phyloP scores from a whole-genome alignment of 1,139 yeast genomes.

The Pichia sp. region DNA sequence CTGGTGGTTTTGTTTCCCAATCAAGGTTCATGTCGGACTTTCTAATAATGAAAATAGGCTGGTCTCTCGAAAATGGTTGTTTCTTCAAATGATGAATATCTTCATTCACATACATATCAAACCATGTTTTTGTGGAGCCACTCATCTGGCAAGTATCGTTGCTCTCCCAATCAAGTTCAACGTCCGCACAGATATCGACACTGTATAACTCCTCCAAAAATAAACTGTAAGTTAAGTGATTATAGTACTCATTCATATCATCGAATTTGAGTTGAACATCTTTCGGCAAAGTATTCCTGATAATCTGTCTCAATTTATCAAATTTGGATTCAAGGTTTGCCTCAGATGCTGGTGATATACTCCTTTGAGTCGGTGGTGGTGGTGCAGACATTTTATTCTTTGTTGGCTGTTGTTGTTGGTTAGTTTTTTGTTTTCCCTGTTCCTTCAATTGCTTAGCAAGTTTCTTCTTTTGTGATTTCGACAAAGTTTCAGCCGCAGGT shows the following conservation, averaged over 20 bases:
- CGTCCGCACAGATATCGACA: conserved; percentile 38
- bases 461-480: too few species aligned
- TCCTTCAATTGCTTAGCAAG: too few species aligned
- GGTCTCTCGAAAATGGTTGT: conserved; percentile 41
- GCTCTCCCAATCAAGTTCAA: conserved; percentile 39
- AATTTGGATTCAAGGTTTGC: conserved; percentile 13
- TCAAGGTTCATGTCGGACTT: conserved; percentile 22
- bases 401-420: not conserved
- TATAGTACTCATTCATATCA: conserved; percentile 43
- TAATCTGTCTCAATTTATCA: conserved; percentile 15
- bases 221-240: conserved; percentile 53
- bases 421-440: too few species aligned
- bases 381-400: too few species aligned
- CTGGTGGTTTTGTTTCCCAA: conserved; percentile 34
- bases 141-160: conserved; percentile 27
- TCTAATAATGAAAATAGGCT: conserved; percentile 36
- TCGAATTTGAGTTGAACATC: conserved; percentile 42
- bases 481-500: too few species aligned
- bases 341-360: too few species aligned
- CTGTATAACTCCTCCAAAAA: conserved; percentile 52
- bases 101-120: conserved; percentile 28
- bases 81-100: conserved; percentile 34
- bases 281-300: conserved; percentile 17
- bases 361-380: not conserved
- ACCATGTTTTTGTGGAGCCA: conserved; percentile 23